Percentiles rank a stretch among this genome's conserved stretches.
Evolutionary conservation across 1,139 yeast species (phyloP).

Genomic region (Hemisphaericaspora subhashii): DNA sequence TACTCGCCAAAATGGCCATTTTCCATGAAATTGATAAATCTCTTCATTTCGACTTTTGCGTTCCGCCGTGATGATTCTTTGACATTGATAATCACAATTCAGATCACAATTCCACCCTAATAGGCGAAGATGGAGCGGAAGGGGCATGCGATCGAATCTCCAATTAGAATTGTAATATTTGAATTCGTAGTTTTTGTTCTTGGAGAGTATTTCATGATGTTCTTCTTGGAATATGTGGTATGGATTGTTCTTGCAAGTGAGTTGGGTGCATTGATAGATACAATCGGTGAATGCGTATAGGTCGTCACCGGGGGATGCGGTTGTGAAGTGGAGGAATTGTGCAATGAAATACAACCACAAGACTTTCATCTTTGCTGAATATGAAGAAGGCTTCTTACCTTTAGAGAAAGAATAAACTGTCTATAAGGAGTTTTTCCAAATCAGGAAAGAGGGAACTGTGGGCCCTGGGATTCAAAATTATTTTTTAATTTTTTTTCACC

Average conservation of each 20-base stretch:
- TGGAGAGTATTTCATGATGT: constrained; percentile 7
- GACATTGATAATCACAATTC: constrained; percentile 93
- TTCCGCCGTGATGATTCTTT: constrained; percentile 62
- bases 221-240: constrained; percentile 31
- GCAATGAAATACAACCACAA: neutral
- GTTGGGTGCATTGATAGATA: constrained; percentile 54
- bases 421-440: too few relatives aligned
- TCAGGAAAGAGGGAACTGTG: too few relatives aligned
- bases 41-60: constrained; percentile 47
- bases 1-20: constrained; percentile 87
- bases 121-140: constrained; percentile 44
- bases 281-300: constrained; percentile 71
- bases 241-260: constrained; percentile 38
- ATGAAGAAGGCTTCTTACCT: too few relatives aligned
- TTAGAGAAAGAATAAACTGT: too few relatives aligned
- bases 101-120: constrained; percentile 77
- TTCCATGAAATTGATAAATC: constrained; percentile 87
- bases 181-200: constrained; percentile 16
- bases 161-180: constrained; percentile 30
- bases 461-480: too few relatives aligned
- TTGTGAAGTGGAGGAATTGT: neutral
- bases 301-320: constrained; percentile 77
- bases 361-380: neutral
- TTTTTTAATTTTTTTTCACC: too few relatives aligned
- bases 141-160: constrained; percentile 35